Evolutionary conservation across 768 basidiomycete genomes (phyloP).

Genomic region (Tephrocybe sp.): DNA sequence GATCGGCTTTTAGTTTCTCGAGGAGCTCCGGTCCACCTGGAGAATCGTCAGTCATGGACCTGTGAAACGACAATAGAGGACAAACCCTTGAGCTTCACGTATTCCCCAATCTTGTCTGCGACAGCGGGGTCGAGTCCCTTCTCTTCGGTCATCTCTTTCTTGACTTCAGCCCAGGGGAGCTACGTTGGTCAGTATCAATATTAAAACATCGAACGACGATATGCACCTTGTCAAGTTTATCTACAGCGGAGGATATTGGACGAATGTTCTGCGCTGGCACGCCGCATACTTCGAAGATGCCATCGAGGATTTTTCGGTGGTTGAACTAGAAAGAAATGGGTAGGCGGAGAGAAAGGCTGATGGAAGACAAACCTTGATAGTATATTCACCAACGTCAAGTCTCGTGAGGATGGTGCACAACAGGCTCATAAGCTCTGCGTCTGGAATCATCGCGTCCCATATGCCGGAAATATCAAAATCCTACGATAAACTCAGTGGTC

Average conservation of each 20-base stretch:
- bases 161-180: conserved; percentile 90
- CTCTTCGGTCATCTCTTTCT: conserved; percentile 95
- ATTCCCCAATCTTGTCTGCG: conserved; percentile 95
- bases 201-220: neutral
- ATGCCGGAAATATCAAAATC: conserved; percentile 93
- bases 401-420: conserved; percentile 77
- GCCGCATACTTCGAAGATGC: conserved; percentile 95
- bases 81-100: conserved; percentile 91
- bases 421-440: conserved; percentile 86
- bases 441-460: conserved; percentile 98
- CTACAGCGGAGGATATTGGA: conserved; percentile 92
- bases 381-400: conserved; percentile 92
- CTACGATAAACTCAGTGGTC: conserved; percentile 35
- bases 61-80: no score
- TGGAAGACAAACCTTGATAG: conserved; percentile 69
- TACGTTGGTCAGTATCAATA: conserved; percentile 24
- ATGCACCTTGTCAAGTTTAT: conserved; percentile 94
- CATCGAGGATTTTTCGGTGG: conserved; percentile 95
- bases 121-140: conserved; percentile 81
- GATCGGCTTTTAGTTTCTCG: conserved; percentile 63
- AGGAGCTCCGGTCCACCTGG: conserved; percentile 81
- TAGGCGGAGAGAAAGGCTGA: neutral
- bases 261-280: conserved; percentile 89
- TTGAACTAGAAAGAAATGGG: conserved; percentile 62
- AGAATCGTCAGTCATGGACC: neutral